Evolutionary conservation across 2,329 filamentous ascomycete species (phyloP).

Genomic region (Hymenoscyphus fructigenus): DNA sequence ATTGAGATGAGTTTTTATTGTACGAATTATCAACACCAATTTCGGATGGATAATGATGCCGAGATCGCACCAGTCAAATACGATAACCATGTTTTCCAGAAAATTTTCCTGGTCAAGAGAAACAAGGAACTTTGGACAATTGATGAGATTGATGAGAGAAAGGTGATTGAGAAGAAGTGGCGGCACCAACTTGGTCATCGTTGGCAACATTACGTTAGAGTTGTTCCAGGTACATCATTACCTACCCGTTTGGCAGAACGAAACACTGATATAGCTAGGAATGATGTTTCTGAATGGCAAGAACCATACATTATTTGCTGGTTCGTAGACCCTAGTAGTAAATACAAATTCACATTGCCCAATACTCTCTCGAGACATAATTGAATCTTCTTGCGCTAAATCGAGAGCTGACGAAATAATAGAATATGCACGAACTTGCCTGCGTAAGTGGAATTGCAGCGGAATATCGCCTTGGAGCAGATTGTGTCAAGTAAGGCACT

Average conservation of each 20-base stretch:
- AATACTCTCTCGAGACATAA: background rate
- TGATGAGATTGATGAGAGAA: constrained; percentile 55
- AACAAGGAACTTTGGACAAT: constrained; percentile 58
- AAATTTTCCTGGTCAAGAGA: constrained; percentile 62
- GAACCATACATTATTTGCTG: constrained; percentile 49
- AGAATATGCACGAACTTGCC: constrained; percentile 69
- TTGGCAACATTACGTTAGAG: constrained; percentile 57
- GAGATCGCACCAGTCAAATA: constrained; percentile 35
- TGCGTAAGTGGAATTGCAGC: constrained; percentile 70
- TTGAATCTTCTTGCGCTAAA: background rate
- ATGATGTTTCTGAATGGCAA: constrained; percentile 71
- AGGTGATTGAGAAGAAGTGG: constrained; percentile 64
- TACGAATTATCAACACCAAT: constrained; percentile 73
- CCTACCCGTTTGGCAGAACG: background rate
- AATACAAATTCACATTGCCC: background rate
- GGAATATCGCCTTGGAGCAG: constrained; percentile 65
- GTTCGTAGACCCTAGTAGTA: constrained; percentile 36
- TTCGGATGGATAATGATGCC: constrained; percentile 44
- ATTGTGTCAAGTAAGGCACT: constrained; percentile 62
- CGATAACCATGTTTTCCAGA: constrained; percentile 66
- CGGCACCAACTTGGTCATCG: constrained; percentile 61
- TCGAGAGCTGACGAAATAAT: constrained; percentile 25
- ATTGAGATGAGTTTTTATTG: constrained; percentile 74
- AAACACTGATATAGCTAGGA: constrained; percentile 39
- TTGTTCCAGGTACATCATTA: constrained; percentile 50